phyloP scores from a whole-genome alignment of 2,329 filamentous ascomycete species.

The Coniochaeta pulveracea region DNA sequence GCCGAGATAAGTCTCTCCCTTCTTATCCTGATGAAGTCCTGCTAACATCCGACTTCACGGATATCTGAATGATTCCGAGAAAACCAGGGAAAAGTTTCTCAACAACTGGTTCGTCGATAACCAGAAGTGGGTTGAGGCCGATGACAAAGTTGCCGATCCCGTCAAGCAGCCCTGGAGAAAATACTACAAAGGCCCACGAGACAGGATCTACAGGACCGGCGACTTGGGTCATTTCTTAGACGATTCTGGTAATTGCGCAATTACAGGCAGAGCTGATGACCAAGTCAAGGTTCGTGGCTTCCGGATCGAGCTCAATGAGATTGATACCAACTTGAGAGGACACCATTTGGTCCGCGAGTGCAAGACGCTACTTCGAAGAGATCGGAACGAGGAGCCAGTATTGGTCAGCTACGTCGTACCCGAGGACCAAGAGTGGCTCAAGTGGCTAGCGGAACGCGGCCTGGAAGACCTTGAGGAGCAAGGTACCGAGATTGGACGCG shows the following conservation, averaged over 20 bases:
- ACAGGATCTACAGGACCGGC: slow-evolving; percentile 78
- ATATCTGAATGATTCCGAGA: slow-evolving; percentile 34
- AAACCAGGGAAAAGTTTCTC: slow-evolving; percentile 62
- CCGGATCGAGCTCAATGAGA: slow-evolving; percentile 88
- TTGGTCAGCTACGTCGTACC: slow-evolving; percentile 88
- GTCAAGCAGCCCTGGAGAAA: slow-evolving; percentile 63
- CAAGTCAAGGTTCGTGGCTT: slow-evolving; percentile 97
- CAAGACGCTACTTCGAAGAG: slow-evolving; percentile 72
- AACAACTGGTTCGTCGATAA: slow-evolving; percentile 78
- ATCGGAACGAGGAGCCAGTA: slow-evolving; percentile 74
- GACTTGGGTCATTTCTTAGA: slow-evolving; percentile 70
- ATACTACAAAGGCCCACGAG: slow-evolving; percentile 70
- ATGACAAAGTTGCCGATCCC: slow-evolving; percentile 39
- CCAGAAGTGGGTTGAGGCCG: slow-evolving; percentile 53
- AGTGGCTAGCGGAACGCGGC: slow-evolving; percentile 48
- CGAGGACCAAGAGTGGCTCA: slow-evolving; percentile 61
- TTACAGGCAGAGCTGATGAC: slow-evolving; percentile 69
- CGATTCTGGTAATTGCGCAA: slow-evolving; percentile 60
- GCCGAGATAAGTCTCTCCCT: slow-evolving; percentile 44
- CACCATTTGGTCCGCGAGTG: slow-evolving; percentile 72
- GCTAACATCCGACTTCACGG: slow-evolving; percentile 10
- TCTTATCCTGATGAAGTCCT: slow-evolving; percentile 5
- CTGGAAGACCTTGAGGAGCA: slow-evolving; percentile 44
- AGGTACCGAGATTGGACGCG: slow-evolving; percentile 31
- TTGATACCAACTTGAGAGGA: slow-evolving; percentile 70